A percentile compares a stretch with the other conserved stretches of the same genome.
These are phyloP conservation scores for Candida broadrunensis DNA, from an alignment of 805 yeast species.

Conservation along the genomic window DNA sequence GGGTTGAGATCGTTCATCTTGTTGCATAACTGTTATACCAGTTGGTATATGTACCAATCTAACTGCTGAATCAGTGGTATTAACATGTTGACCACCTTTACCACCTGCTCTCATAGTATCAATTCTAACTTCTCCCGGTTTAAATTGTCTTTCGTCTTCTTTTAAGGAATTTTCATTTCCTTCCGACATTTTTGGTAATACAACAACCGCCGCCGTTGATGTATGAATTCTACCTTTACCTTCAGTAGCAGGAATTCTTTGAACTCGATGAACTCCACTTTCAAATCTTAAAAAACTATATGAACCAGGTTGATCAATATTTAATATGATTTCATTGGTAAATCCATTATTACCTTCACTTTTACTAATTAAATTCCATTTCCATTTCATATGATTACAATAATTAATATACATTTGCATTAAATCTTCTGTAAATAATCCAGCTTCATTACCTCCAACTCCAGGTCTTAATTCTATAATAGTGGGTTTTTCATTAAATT, in stretches of 20 bases:
- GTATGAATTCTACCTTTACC: slow-evolving; percentile 93
- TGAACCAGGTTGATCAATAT: slow-evolving; percentile 72
- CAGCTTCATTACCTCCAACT: slow-evolving; percentile 93
- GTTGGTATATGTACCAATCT: slow-evolving; percentile 89
- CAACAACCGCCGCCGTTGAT: slow-evolving; percentile 93
- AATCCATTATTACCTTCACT: slow-evolving; percentile 56
- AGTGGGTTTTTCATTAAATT: slow-evolving; percentile 73
- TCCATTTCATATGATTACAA: slow-evolving; percentile 68
- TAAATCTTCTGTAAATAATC: slow-evolving; percentile 78
- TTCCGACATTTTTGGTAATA: slow-evolving; percentile 75
- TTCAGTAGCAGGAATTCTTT: slow-evolving; percentile 90
- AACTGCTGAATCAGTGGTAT: slow-evolving; percentile 96
- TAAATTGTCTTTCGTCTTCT: slow-evolving; percentile 65
- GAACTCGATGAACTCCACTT: slow-evolving; percentile 96
- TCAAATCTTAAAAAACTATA: slow-evolving; percentile 74
- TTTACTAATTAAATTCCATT: slow-evolving; percentile 53
- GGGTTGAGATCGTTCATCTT: slow-evolving; percentile 94
- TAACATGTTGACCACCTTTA: slow-evolving; percentile 97
- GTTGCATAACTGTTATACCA: slow-evolving; percentile 85
- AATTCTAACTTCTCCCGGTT: slow-evolving; percentile 82
- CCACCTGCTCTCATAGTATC: slow-evolving; percentile 99
- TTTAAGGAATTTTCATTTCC: slow-evolving; percentile 45
- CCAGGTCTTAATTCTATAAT: slow-evolving; percentile 90
- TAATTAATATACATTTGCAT: slow-evolving; percentile 77
- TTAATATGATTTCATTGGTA: slow-evolving; percentile 74